Evolutionary conservation across 2,329 filamentous ascomycete species (phyloP), one percentile per base, ranked within the genome.

Genomic region (Aspergillus terreus): DNA sequence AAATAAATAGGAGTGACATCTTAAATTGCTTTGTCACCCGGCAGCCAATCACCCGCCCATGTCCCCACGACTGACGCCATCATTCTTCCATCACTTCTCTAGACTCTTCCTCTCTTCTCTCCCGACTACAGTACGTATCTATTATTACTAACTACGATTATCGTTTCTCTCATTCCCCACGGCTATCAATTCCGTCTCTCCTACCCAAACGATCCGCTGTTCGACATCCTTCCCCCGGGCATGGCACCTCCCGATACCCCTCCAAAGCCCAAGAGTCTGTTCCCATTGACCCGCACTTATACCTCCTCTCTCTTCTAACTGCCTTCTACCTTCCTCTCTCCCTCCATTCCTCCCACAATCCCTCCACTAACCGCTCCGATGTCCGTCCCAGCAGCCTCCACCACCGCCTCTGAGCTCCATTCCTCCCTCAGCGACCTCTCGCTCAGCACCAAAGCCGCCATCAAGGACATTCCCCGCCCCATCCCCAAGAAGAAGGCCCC

Each of bases 381-480:
- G 58, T 59, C 58, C 40, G 25, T 52, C 49, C 43, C 54, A 56
- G 52, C 54, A 52, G 51, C 57, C 44, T 21, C 52, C 33, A 55
- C 21, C 21, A 23, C 21, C 21, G 6, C 53, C 38, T 56, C 58
- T 10, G 66, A 68, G 52, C 64, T 70, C 45, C 58, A 69, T 52
- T 66, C 65, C n/a, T 60, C 63, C 35, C 62, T 70, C 36, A 61
- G 60, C 50, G 51, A 60, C 46, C 64, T 70, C 12, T 58, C 61
- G 47, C 64, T 71, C 55, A 59, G 59, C 47, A 58, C 59, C 49
- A 65, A 65, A 46, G 63, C 58, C 25, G 63, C 63, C 27, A 54
- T 65, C 9, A 63, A 55, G 47, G 65, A 69, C 36, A 58, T 64
- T 14, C 32, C 58, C 42, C 63, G 68, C 5, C 66, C 50, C 9